Evolutionary conservation across 2,329 filamentous ascomycete species (phyloP), one percentile per base, ranked within the genome.

Genomic region (Aureobasidium sp.): DNA sequence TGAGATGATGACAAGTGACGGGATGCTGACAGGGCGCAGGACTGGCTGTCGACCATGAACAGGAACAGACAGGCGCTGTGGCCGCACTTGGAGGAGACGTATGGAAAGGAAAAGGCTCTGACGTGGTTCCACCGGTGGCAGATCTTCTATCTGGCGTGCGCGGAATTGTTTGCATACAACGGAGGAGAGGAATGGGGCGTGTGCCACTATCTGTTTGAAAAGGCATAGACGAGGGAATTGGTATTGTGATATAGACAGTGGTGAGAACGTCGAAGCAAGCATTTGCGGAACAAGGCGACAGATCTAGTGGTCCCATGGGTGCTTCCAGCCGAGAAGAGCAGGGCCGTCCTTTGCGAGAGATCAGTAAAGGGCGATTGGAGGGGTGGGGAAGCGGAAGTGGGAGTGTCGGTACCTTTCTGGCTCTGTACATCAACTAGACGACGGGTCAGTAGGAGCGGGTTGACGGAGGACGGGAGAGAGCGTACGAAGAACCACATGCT

Each of bases 401-500:
- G 30, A 7, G 40, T 16, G 14, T 19, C 14, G 32, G 21, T 53
- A 53, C 51, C 51, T 58, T 58, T 39, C 42, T 55, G 64, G 90
- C 89, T 65, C 93, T 83, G 76, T 96, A 97, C 84, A 96, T 90
- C 68, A 96, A 74, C 90, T 95, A 64, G 32, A 56, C 34, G 16
- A 10, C 10, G 5, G 35, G 47, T 47, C 41, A 55, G 42, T 21
- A 8, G n/a, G 12, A 25, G 27, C 16, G 16, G 4, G 17, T 16
- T 21, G 12, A 12, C 2, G 19, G 12, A 6, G 30, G 6, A 3
- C 11, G 10, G 12, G 1, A 5, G n/a, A 7, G 3, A 53, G 76
- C 86, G 67, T 81, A 97, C 90, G 71, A 93, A 98, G 75, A 98
- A 97, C 93, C 93, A 98, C 93, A 97, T 98, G 74, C 86, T 88